Base-by-base conservation (phyloP, 306 rosid genomes). In the Acacia crassicarpa region DNA sequence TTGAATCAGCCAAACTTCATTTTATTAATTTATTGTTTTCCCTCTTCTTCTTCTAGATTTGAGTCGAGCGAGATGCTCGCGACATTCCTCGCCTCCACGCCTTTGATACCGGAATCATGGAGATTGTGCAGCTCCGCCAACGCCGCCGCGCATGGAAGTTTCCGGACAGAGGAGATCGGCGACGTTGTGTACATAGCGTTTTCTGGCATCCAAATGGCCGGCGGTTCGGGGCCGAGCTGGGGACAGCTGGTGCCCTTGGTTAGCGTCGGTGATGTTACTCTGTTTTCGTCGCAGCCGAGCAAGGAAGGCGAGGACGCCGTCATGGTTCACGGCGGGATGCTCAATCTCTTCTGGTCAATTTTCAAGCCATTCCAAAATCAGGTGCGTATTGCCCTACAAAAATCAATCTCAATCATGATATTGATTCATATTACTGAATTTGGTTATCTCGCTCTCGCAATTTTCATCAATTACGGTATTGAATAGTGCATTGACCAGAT, bases 81-180 rank as follows among this genome's bases (percentile, higher is more conserved):
- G 0, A 78, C 87, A 54, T 79, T 90, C n/a, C 71, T 93, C 84
- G 86, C 89, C 5, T 91, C 97, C 1, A 91, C 91, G 44, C 94
- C 93, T 1, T 74, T 93, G 87, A 78, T 93, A 53, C 63, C 76
- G 22, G 92, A 91, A 73, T 89, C 98, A 5, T 93, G 98, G 98
- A 78, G 85, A 75, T 80, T 91, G 32, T 91, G 98, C 95, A 44
- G 68, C 77, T 1, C 49, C 17, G 90, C 86, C 71, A 88, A 86
- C 85, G 22, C 83, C 74, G 4, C 78, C 8, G 56, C 88, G 3
- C 71, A 83, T 7, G n/a, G 78, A 73, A 71, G 87, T 22, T 91
- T 91, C 46, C 51, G 82, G 49, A 65, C 82, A 38, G 88, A 79
- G 82, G 35, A 15, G 13, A 54, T 83, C 30, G 96, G 81, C 35